These are phyloP conservation scores for Hordeum vulgare DNA, from an alignment of 176 grass and related monocot species.

Conservation along the genomic window DNA sequence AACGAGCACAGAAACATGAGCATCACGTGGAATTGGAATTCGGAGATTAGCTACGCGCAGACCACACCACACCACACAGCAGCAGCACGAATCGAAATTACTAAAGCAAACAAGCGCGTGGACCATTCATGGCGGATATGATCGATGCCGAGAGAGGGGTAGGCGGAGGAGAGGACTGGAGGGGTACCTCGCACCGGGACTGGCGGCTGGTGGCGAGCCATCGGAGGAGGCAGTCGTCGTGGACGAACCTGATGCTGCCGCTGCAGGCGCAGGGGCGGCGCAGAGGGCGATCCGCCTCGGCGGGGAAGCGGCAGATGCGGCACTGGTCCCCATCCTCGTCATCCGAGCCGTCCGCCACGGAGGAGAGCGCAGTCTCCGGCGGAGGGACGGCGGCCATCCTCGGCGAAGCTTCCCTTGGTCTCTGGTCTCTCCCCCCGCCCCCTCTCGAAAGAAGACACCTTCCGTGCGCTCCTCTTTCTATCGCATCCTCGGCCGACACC, in stretches of 20 bases:
- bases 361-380: neutral
- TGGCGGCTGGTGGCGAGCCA: slow-evolving; percentile 29
- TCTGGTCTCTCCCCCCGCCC: neutral
- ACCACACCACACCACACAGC: no score
- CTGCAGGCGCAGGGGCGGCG: slow-evolving; percentile 43
- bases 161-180: neutral
- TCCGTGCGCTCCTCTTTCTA: neutral
- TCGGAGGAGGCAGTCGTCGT: slow-evolving; percentile 49
- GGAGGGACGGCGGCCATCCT: neutral
- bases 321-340: slow-evolving; percentile 9
- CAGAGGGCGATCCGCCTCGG: slow-evolving; percentile 18
- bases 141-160: neutral
- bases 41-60: neutral
- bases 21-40: neutral
- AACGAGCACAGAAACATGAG: neutral
- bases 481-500: slow-evolving; percentile 6
- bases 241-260: slow-evolving; percentile 41
- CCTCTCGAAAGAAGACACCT: neutral
- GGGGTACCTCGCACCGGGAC: slow-evolving; percentile 23
- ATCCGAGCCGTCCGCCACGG: neutral
- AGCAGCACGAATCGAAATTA: neutral
- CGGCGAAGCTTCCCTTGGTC: neutral
- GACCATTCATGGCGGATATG: neutral
- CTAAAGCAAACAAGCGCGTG: neutral
- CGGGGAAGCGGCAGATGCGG: slow-evolving; percentile 35